Evolutionary conservation across 805 yeast species (phyloP), one percentile per base, ranked within the genome.

Genomic region (Wickerhamiella dianesei): DNA sequence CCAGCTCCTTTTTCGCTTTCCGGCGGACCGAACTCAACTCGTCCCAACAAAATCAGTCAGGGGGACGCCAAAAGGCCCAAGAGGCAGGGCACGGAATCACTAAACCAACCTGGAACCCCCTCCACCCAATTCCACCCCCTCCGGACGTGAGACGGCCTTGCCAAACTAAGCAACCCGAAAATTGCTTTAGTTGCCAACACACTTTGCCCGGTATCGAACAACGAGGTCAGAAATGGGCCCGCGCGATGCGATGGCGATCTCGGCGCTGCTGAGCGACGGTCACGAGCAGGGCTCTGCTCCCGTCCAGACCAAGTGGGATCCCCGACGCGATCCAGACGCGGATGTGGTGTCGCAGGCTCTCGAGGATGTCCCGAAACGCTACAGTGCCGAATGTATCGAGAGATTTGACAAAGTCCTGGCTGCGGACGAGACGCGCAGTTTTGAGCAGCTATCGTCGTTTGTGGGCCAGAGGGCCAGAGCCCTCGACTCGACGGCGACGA

Each of bases 231-330:
- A n/a, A n/a, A n/a, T 47, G 20, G 46, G 49, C 37, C 40, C 50
- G 18, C 48, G 55, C 13, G 56, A 53, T 43, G 53, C 54, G 22
- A 53, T 51, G 56, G 37, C 56, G 37, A 51, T 51, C 21, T 49
- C 56, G 45, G 44, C 52, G 37, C 51, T 51, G 41, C 49, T 49
- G 35, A 46, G 47, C 37, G 53, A 40, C 21, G 25, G 25, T 17
- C 37, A 29, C 13, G 39, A 41, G 18, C 39, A 48, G 21, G 22
- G 36, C 43, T 21, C 29, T 40, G 40, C 39, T 40, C 32, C 32
- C 6, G 32, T 12, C 14, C 21, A 16, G n/a, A 21, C 17, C 19
- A 19, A 40, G 22, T n/a, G 4, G 36, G 17, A 19, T 25, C 18
- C 20, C 9, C 40, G 16, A 6, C 16, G 43, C 9, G 32, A 21